A percentile compares a stretch with the other conserved stretches of the same genome.
Evolutionary conservation across 768 basidiomycete species (phyloP).

Genomic region (Naganishia onofrii): DNA sequence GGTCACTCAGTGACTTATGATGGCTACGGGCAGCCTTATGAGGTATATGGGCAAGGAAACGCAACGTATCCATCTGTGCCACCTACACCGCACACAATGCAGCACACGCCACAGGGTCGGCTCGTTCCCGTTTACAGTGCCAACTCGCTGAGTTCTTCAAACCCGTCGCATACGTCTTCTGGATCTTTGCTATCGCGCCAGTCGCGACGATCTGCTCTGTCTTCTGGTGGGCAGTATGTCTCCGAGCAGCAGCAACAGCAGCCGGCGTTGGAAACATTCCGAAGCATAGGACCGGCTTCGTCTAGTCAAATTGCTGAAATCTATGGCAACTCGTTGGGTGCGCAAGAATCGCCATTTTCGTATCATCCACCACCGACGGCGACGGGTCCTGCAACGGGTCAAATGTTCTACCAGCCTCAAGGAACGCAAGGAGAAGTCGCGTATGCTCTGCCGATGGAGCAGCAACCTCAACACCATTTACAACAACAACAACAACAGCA

Average conservation of each 20-base stretch:
- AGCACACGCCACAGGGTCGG: background rate
- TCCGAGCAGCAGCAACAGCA: background rate
- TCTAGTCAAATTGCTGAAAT: constrained; percentile 30
- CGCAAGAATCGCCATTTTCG: constrained; percentile 32
- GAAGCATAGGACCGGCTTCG: constrained; percentile 21
- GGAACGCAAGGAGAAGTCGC: background rate
- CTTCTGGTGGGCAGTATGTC: constrained; percentile 11
- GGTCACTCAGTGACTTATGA: background rate
- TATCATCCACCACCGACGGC: constrained; percentile 33
- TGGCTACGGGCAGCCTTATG: background rate
- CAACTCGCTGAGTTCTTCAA: constrained; percentile 2
- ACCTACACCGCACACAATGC: constrained; percentile 19
- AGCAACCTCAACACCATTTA: no score
- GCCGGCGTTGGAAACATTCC: background rate
- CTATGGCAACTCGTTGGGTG: constrained; percentile 29
- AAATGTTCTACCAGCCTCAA: background rate
- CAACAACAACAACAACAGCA: no score
- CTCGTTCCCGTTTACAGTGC: constrained; percentile 5
- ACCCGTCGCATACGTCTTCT: constrained; percentile 16
- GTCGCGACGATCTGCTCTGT: constrained; percentile 9
- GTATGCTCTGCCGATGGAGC: background rate
- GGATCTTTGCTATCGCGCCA: constrained; percentile 5
- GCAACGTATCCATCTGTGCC: constrained; percentile 4
- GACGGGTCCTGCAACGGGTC: background rate
- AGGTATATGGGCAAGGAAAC: background rate